These are phyloP conservation scores for Calonectria pauciramosa DNA, from an alignment of 2,329 filamentous ascomycete genomes.

Conservation along the genomic window DNA sequence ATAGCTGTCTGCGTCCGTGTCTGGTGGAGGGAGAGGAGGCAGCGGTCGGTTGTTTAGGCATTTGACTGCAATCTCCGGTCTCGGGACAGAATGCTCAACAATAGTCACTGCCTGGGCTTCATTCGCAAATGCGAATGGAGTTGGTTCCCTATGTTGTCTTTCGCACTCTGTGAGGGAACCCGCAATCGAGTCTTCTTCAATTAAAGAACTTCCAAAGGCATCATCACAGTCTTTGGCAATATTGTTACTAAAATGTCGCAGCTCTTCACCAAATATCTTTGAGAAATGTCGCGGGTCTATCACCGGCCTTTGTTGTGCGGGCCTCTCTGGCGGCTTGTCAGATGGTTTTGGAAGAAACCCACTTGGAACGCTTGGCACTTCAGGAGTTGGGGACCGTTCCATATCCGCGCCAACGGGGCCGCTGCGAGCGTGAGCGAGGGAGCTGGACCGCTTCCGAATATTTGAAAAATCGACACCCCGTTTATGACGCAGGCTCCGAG, in stretches of 20 bases:
- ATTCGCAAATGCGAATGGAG: constrained; percentile 59
- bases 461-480: constrained; percentile 69
- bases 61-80: constrained; percentile 47
- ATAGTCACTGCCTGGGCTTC: constrained; percentile 46
- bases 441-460: constrained; percentile 57
- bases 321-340: constrained; percentile 28
- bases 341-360: constrained; percentile 43
- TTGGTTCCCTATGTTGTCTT: constrained; percentile 51
- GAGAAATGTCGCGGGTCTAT: constrained; percentile 46
- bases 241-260: constrained; percentile 85
- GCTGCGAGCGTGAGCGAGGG: constrained; percentile 41
- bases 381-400: constrained; percentile 47
- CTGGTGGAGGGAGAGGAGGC: constrained; percentile 61
- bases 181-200: constrained; percentile 55
- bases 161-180: constrained; percentile 51
- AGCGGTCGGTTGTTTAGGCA: constrained; percentile 65
- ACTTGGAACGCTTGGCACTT: constrained; percentile 43
- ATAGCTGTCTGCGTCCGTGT: constrained; percentile 31
- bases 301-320: constrained; percentile 17
- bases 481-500: constrained; percentile 61
- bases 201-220: constrained; percentile 81
- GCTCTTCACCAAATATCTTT: constrained; percentile 76
- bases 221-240: constrained; percentile 93
- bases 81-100: constrained; percentile 36
- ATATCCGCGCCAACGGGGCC: constrained; percentile 37